Evolutionary conservation across 768 basidiomycete species (phyloP).

Genomic region (Amanita phalloides): DNA sequence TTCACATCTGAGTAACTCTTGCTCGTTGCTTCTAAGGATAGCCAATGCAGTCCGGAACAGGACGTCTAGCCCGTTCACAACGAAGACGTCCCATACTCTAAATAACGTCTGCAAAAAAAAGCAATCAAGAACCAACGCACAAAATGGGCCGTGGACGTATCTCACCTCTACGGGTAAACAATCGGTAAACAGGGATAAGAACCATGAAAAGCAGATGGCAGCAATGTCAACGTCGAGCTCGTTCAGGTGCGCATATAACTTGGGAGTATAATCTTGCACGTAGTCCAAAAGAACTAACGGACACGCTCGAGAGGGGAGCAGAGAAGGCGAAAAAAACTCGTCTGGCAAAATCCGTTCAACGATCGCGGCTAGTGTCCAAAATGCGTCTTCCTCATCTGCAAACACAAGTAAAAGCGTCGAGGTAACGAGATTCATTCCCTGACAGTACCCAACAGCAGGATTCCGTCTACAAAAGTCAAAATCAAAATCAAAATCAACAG

Average conservation of each 20-base stretch:
- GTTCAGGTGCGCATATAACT: slow-evolving; percentile 63
- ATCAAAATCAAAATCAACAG: slow-evolving; percentile 4
- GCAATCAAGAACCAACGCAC: slow-evolving; percentile 1
- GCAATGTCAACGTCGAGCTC: slow-evolving; percentile 82
- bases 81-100: slow-evolving; percentile 92
- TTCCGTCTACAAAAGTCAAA: slow-evolving; percentile 63
- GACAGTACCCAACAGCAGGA: slow-evolving; percentile 87
- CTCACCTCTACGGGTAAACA: slow-evolving; percentile 89
- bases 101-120: slow-evolving; percentile 62
- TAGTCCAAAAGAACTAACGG: slow-evolving; percentile 86
- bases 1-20: slow-evolving; percentile 73
- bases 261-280: slow-evolving; percentile 67
- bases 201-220: slow-evolving; percentile 98
- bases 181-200: slow-evolving; percentile 91
- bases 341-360: slow-evolving; percentile 83
- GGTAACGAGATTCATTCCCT: slow-evolving; percentile 92
- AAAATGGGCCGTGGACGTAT: neutral
- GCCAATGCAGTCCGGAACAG: slow-evolving; percentile 85
- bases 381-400: slow-evolving; percentile 94
- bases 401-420: slow-evolving; percentile 90
- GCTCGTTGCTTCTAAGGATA: slow-evolving; percentile 76
- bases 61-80: slow-evolving; percentile 87
- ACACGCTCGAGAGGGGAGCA: slow-evolving; percentile 90
- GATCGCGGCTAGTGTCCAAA: slow-evolving; percentile 87
- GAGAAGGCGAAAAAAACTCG: slow-evolving; percentile 87